phyloP scores from a whole-genome alignment of 768 basidiomycete genomes.

The Chlorophyllum brunneum region DNA sequence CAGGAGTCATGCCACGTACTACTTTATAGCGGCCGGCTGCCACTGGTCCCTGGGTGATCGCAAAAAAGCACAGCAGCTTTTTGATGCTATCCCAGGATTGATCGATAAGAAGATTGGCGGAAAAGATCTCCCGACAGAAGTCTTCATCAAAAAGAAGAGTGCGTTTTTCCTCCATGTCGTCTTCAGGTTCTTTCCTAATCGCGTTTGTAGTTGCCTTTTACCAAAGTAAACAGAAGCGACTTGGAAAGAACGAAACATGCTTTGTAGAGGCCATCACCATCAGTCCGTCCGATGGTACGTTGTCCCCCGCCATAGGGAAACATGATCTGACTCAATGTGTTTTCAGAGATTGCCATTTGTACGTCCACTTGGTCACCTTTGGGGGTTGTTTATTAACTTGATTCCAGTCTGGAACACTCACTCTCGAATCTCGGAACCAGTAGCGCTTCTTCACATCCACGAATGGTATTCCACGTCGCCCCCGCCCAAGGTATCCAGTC shows the following conservation, averaged over 20 bases:
- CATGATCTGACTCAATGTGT: neutral
- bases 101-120: slow-evolving; percentile 57
- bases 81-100: slow-evolving; percentile 58
- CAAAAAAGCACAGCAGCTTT: slow-evolving; percentile 54
- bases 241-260: slow-evolving; percentile 46
- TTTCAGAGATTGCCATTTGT: slow-evolving; percentile 68
- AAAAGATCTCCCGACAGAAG: slow-evolving; percentile 72
- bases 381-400: neutral
- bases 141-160: slow-evolving; percentile 77
- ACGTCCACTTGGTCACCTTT: slow-evolving; percentile 21
- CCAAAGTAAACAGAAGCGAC: slow-evolving; percentile 57
- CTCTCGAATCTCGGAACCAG: slow-evolving; percentile 47
- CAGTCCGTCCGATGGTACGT: slow-evolving; percentile 54
- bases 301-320: neutral
- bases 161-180: slow-evolving; percentile 17
- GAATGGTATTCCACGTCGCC: slow-evolving; percentile 43
- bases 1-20: slow-evolving; percentile 79
- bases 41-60: slow-evolving; percentile 52
- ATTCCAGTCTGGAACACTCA: slow-evolving; percentile 75
- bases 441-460: slow-evolving; percentile 58
- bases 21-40: slow-evolving; percentile 76
- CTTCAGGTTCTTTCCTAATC: neutral
- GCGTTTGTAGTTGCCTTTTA: slow-evolving; percentile 63
- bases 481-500: slow-evolving; percentile 27
- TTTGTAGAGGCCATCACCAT: slow-evolving; percentile 46